Conservation (phyloP, 306 rosid species). For the Rosa rugosa region DNA sequence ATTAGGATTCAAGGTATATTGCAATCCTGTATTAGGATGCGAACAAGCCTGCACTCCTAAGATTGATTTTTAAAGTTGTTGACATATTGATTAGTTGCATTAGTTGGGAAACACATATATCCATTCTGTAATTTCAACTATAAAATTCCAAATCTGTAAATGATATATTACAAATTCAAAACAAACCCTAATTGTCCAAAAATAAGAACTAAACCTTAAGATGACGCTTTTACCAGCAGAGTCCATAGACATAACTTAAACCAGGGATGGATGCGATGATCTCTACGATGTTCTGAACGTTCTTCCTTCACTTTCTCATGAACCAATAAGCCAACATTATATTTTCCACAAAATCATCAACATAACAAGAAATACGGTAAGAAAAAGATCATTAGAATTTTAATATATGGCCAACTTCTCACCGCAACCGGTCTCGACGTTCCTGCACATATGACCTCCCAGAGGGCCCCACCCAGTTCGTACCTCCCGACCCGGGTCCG, state of each 20-base stretch:
- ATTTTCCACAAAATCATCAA: background rate
- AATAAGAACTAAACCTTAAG: background rate
- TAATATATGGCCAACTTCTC: background rate
- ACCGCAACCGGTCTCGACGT: background rate
- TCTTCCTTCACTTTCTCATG: background rate
- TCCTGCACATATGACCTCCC: constrained; percentile 59
- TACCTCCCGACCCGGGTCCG: constrained; percentile 69
- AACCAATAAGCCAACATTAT: background rate
- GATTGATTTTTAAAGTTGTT: too few relatives aligned
- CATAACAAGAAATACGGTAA: background rate
- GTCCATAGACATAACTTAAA: background rate
- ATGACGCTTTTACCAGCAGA: background rate
- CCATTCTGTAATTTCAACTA: too few relatives aligned
- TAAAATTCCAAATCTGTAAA: background rate
- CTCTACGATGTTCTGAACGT: background rate
- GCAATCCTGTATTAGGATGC: too few relatives aligned
- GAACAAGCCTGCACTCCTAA: too few relatives aligned
- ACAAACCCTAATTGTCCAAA: background rate
- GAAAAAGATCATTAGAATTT: too few relatives aligned
- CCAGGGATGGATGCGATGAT: background rate
- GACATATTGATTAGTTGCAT: too few relatives aligned
- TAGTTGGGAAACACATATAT: too few relatives aligned
- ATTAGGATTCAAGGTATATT: too few relatives aligned
- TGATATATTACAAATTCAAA: too few relatives aligned
- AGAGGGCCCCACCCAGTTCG: constrained; percentile 78